Conservation (phyloP, 441 rosid species). For the Eutrema salsugineum region DNA sequence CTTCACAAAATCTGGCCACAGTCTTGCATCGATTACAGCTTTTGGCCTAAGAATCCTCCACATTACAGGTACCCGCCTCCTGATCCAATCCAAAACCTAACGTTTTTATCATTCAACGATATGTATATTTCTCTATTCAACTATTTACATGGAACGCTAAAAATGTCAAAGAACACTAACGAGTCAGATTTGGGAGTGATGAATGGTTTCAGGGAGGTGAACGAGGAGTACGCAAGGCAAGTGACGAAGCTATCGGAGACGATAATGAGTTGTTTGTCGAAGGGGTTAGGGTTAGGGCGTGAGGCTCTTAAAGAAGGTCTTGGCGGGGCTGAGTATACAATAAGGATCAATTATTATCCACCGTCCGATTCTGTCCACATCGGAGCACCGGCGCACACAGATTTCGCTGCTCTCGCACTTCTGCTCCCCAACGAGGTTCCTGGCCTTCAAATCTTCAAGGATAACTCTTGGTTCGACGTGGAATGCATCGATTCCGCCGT, state of each 20-base stretch:
- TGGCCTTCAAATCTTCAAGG: neutral
- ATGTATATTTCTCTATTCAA: too few species aligned
- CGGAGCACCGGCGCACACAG: neutral
- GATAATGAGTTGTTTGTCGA: conserved; percentile 40
- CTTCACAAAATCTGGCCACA: conserved; percentile 74
- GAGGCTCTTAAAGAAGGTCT: conserved; percentile 35
- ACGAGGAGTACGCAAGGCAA: conserved; percentile 52
- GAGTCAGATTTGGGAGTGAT: neutral
- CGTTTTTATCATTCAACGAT: too few species aligned
- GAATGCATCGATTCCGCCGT: neutral
- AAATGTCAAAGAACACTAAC: neutral
- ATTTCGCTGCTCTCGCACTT: neutral
- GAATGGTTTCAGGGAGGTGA: conserved; percentile 40
- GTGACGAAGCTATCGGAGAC: conserved; percentile 38
- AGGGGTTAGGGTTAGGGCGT: conserved; percentile 51
- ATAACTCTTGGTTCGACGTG: neutral
- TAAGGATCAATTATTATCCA: conserved; percentile 72
- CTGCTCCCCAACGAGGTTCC: neutral
- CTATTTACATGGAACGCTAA: too few species aligned
- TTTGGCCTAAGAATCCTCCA: conserved; percentile 63
- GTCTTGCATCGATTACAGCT: conserved; percentile 36
- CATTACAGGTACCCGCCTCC: conserved; percentile 62
- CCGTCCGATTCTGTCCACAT: neutral
- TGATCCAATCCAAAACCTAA: neutral
- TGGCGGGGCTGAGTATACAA: conserved; percentile 51